Conservation (phyloP, 192 early-diverging fungal genomes). For the Radiomyces spectabilis region DNA sequence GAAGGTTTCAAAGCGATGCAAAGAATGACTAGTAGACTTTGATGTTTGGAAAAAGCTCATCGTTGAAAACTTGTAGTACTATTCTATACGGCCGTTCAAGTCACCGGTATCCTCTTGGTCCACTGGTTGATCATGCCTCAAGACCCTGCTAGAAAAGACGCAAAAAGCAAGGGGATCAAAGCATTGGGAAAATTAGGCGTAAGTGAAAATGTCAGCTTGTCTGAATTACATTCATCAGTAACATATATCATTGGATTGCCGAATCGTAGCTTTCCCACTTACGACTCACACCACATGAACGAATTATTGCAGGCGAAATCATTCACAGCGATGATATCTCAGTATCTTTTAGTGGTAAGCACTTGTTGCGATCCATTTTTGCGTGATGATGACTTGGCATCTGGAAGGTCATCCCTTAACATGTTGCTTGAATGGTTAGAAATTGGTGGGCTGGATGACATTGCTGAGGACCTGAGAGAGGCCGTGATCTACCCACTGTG, state of each 20-base stretch:
- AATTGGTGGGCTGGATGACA: slow-evolving; percentile 90
- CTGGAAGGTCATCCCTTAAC: background rate
- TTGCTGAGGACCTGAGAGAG: slow-evolving; percentile 87
- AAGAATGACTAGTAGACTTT: no score
- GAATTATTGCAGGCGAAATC: slow-evolving; percentile 89
- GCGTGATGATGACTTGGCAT: background rate
- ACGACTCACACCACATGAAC: slow-evolving; percentile 88
- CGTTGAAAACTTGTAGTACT: no score
- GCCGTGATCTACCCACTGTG: slow-evolving; percentile 94
- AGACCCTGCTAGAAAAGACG: no score
- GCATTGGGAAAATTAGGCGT: slow-evolving; percentile 66
- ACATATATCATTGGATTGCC: background rate
- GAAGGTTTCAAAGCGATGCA: no score
- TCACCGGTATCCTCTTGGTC: no score
- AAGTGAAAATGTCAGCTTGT: slow-evolving; percentile 2
- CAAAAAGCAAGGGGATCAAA: slow-evolving; percentile 65
- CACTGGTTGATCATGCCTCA: no score
- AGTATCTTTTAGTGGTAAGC: slow-evolving; percentile 72
- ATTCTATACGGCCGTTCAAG: no score
- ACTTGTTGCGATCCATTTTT: slow-evolving; percentile 1
- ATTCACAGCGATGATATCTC: slow-evolving; percentile 88
- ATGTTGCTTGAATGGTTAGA: slow-evolving; percentile 37
- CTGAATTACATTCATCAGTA: background rate
- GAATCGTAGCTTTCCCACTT: slow-evolving; percentile 47
- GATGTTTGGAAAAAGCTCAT: no score